Evolutionary conservation across 2,329 filamentous ascomycete genomes (phyloP).

Genomic region (Epicoccum nigrum): DNA sequence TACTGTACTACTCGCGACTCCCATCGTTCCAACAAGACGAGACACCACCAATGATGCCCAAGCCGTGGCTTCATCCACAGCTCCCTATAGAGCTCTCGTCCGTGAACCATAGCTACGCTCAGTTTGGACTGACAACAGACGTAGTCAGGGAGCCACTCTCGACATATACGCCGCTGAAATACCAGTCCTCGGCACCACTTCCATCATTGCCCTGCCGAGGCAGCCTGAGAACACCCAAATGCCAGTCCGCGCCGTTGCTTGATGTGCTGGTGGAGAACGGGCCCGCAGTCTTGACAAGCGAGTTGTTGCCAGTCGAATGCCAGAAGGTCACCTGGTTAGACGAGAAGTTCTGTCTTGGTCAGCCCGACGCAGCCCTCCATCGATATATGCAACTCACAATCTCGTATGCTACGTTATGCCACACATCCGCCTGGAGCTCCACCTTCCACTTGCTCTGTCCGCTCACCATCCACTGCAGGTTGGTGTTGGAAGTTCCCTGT

Average conservation of each 20-base stretch:
- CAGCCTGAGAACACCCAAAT: conserved; percentile 72
- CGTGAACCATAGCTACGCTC: too few species aligned
- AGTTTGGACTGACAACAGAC: conserved; percentile 36
- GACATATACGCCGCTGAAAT: conserved; percentile 74
- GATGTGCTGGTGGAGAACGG: conserved; percentile 66
- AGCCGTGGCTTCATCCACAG: too few species aligned
- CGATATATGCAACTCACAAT: conserved; percentile 54
- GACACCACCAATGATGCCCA: too few species aligned
- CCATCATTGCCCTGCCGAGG: conserved; percentile 63
- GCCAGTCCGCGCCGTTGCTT: conserved; percentile 74
- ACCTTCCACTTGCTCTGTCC: conserved; percentile 67
- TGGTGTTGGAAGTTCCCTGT: conserved; percentile 57
- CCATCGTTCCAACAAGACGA: too few species aligned
- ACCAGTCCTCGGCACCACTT: conserved; percentile 66
- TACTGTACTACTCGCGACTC: too few species aligned
- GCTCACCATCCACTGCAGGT: conserved; percentile 69
- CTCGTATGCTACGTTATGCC: conserved; percentile 78
- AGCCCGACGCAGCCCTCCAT: conserved; percentile 6
- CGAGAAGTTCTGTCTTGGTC: conserved; percentile 60
- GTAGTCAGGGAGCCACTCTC: conserved; percentile 60
- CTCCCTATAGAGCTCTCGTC: too few species aligned
- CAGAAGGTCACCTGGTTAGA: conserved; percentile 69
- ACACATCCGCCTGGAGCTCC: conserved; percentile 66
- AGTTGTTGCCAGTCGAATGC: conserved; percentile 68
- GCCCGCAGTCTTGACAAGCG: conserved; percentile 63